Conservation (phyloP, 345 rosid species). For the Microthlaspi erraticum region DNA sequence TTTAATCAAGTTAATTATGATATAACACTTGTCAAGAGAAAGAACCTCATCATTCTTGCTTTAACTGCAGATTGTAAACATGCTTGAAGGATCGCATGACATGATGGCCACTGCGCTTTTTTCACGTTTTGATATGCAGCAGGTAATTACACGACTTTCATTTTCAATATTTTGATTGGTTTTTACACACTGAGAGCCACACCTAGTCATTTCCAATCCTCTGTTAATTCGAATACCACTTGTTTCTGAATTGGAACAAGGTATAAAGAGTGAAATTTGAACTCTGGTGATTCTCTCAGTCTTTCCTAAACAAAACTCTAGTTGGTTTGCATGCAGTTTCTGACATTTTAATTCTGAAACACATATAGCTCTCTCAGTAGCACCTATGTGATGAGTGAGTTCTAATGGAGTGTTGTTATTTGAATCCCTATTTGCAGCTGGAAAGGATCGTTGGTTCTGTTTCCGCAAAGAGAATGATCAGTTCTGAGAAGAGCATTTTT, state of each 20-base stretch:
- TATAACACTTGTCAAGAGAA: slow-evolving; percentile 1
- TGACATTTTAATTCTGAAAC: background rate
- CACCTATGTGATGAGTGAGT: slow-evolving; percentile 10
- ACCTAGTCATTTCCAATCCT: background rate
- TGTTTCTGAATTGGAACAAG: slow-evolving; percentile 11
- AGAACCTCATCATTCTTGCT: slow-evolving; percentile 23
- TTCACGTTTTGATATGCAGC: slow-evolving; percentile 67
- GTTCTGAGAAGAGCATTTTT: slow-evolving; percentile 72
- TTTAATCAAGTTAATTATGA: slow-evolving; percentile 1
- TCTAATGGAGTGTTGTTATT: slow-evolving; percentile 20
- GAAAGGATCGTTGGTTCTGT: slow-evolving; percentile 81
- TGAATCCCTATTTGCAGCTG: slow-evolving; percentile 49
- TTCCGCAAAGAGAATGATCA: slow-evolving; percentile 66
- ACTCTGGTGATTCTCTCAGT: background rate
- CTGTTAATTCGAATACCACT: background rate
- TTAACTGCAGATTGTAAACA: slow-evolving; percentile 72
- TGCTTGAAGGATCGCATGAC: slow-evolving; percentile 77
- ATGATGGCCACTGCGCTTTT: slow-evolving; percentile 80
- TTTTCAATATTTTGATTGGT: slow-evolving; percentile 6
- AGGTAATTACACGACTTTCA: slow-evolving; percentile 53
- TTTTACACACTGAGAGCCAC: background rate
- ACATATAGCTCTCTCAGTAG: background rate
- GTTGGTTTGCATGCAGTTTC: background rate
- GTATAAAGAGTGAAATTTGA: background rate
- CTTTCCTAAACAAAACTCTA: background rate